Percentiles rank a stretch among this genome's conserved stretches.
These are phyloP conservation scores for Zoysia pacifica DNA, from an alignment of 176 grass and related monocot species.

Conservation along the genomic window DNA sequence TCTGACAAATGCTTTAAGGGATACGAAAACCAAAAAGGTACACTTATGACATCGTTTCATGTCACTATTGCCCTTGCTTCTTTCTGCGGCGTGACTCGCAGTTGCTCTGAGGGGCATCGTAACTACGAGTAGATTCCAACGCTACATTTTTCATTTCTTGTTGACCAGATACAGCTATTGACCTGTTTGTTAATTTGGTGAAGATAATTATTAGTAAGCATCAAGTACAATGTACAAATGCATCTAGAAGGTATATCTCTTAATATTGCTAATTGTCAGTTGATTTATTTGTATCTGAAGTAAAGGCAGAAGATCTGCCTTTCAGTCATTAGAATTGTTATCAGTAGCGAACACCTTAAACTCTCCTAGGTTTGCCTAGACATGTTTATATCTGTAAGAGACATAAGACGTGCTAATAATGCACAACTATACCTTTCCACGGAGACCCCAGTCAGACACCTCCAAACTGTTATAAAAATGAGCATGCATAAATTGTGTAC, in stretches of 20 bases:
- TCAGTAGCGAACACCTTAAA: neutral
- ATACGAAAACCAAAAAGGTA: constrained; percentile 53
- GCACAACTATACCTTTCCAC: no score
- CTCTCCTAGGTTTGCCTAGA: neutral
- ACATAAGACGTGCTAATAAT: no score
- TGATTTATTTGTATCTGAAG: neutral
- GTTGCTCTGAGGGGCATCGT: neutral
- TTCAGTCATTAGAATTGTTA: neutral
- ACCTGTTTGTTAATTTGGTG: neutral
- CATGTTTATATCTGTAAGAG: neutral
- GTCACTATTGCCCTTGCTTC: neutral
- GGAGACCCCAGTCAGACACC: no score
- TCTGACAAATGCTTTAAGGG: constrained; percentile 46
- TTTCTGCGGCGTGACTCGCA: neutral
- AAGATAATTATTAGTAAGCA: neutral
- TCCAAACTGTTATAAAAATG: no score
- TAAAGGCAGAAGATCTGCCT: neutral
- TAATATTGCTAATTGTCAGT: neutral
- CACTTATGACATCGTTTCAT: neutral
- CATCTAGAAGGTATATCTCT: neutral
- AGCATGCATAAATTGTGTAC: no score
- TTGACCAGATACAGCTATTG: neutral
- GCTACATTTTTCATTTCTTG: neutral
- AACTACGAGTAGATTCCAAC: no score
- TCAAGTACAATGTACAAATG: neutral